A percentile compares a stretch with the other conserved stretches of the same genome.
Evolutionary conservation across 164 flowering plant genomes (phyloP).

Genomic region (Akebia trifoliata): DNA sequence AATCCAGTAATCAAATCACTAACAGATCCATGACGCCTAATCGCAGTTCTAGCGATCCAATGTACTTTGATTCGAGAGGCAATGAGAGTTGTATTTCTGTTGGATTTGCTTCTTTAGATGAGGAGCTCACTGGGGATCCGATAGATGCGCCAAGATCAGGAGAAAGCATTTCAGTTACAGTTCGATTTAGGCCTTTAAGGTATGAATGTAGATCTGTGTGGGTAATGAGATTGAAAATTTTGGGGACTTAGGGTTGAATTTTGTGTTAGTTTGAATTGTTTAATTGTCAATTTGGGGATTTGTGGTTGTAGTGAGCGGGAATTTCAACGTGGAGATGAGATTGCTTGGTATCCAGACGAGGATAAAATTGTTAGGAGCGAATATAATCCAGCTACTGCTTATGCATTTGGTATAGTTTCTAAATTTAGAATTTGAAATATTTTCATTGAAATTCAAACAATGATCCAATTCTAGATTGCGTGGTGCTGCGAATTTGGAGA

Average conservation of each 20-base stretch:
- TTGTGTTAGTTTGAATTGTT: conserved; percentile 15
- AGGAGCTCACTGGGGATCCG: conserved; percentile 50
- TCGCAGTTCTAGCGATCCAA: conserved; percentile 38
- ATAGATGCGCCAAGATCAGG: conserved; percentile 45
- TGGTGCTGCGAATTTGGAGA: no score
- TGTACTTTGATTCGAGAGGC: conserved; percentile 22
- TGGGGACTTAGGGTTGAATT: conserved; percentile 14
- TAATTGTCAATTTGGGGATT: conserved; percentile 13
- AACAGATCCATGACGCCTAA: conserved; percentile 64
- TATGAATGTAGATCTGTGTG: conserved; percentile 52
- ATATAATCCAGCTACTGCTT: conserved; percentile 79
- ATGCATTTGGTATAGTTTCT: conserved; percentile 71
- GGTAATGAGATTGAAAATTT: conserved; percentile 14
- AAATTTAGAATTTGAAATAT: conserved; percentile 11
- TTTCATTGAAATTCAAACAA: not conserved
- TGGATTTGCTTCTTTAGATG: conserved; percentile 36
- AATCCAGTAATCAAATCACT: conserved; percentile 33
- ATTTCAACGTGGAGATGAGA: conserved; percentile 88
- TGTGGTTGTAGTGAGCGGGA: conserved; percentile 73
- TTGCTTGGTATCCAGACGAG: conserved; percentile 92
- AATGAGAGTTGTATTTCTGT: conserved; percentile 37
- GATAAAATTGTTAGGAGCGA: conserved; percentile 84
- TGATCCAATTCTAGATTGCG: no score
- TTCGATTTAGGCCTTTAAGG: conserved; percentile 93
- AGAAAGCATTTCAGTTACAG: conserved; percentile 87